Conservation (phyloP, 192 early-diverging fungal species). For the Backusella australiensis region DNA sequence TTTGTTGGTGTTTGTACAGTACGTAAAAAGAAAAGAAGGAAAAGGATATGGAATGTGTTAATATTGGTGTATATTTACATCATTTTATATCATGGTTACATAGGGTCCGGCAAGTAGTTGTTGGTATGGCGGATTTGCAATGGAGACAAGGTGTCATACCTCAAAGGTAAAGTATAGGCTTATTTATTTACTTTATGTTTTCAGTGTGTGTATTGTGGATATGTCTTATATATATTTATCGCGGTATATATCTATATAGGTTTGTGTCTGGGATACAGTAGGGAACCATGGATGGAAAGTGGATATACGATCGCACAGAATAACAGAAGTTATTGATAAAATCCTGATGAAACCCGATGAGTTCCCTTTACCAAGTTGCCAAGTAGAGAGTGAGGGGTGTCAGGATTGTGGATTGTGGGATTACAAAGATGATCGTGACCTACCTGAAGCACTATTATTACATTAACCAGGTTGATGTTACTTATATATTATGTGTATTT, state of each 20-base stretch:
- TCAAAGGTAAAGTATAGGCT: conserved; percentile 46
- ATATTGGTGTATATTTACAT: too few relatives aligned
- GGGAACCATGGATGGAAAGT: conserved; percentile 59
- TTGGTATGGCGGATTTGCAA: conserved; percentile 74
- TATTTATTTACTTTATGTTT: neutral
- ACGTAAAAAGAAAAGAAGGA: neutral
- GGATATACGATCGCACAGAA: conserved; percentile 75
- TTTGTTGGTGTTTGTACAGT: conserved; percentile 80
- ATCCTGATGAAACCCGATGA: conserved; percentile 44
- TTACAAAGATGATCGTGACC: conserved; percentile 37
- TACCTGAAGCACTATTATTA: neutral
- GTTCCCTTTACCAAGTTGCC: conserved; percentile 31
- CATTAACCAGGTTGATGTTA: neutral
- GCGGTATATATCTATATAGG: conserved; percentile 4
- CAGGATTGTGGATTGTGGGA: conserved; percentile 78
- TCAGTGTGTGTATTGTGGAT: neutral
- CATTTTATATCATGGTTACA: neutral
- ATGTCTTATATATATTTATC: neutral
- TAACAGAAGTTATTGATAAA: conserved; percentile 72
- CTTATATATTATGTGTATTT: neutral
- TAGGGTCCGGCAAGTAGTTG: conserved; percentile 48
- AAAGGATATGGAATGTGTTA: neutral
- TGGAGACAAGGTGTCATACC: conserved; percentile 86
- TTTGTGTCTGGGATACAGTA: conserved; percentile 69
- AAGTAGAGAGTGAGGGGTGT: conserved; percentile 50